These are phyloP conservation scores for Cynara cardunculus DNA, from an alignment of 129 eudicot genomes.

Conservation along the genomic window DNA sequence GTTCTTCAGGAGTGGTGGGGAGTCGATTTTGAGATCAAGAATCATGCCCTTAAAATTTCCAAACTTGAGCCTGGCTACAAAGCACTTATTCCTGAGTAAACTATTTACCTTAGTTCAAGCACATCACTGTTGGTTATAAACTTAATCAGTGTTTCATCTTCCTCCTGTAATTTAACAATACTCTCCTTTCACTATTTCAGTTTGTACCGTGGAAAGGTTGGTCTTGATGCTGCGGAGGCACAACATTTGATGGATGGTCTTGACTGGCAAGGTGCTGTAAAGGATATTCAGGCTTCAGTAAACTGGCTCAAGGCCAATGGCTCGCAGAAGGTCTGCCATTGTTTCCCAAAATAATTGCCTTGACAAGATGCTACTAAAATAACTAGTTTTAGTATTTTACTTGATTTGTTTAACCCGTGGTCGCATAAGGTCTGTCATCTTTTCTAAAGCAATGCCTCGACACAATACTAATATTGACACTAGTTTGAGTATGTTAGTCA, in stretches of 20 bases:
- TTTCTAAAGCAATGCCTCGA: too few species aligned
- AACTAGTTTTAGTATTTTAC: neutral
- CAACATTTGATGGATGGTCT: slow-evolving; percentile 97
- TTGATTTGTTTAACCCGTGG: neutral
- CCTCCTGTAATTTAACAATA: neutral
- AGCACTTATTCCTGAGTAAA: slow-evolving; percentile 92
- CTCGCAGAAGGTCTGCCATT: slow-evolving; percentile 64
- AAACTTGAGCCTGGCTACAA: slow-evolving; percentile 65
- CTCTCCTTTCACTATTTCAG: slow-evolving; percentile 27
- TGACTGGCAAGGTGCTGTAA: slow-evolving; percentile 93
- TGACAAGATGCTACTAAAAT: neutral
- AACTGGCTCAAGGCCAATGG: slow-evolving; percentile 98
- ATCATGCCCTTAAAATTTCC: slow-evolving; percentile 74
- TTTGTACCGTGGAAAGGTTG: slow-evolving; percentile 92
- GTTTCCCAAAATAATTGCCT: neutral
- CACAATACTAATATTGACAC: too few species aligned
- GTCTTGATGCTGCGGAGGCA: slow-evolving; percentile 92
- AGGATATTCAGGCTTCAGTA: slow-evolving; percentile 91
- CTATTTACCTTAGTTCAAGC: neutral
- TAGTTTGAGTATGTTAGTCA: neutral
- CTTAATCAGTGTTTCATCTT: neutral
- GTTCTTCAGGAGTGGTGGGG: slow-evolving; percentile 99
- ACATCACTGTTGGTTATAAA: neutral
- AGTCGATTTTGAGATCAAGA: slow-evolving; percentile 89
- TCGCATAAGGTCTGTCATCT: neutral